Percentiles rank a stretch among this genome's conserved stretches.
Evolutionary conservation across 371 early-diverging fungal genomes (phyloP).

Genomic region (Apophysomyces ossiformis): DNA sequence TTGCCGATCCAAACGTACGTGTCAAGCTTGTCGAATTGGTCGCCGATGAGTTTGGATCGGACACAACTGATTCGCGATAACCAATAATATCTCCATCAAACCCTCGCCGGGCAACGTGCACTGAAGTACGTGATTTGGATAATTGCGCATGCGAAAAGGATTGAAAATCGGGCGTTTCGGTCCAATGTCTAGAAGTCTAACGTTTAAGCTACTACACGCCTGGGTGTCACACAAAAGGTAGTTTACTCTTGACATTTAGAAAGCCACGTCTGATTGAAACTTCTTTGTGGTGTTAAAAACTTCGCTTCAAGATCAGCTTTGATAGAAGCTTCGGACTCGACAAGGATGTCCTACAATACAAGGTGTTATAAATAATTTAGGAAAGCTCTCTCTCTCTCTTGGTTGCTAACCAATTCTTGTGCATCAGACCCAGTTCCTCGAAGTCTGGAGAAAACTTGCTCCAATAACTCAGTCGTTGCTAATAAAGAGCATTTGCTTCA

Average conservation of each 20-base stretch:
- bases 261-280: slow-evolving; percentile 53
- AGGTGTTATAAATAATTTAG: not conserved
- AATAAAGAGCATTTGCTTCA: not conserved
- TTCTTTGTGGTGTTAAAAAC: slow-evolving; percentile 52
- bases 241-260: slow-evolving; percentile 59
- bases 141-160: slow-evolving; percentile 47
- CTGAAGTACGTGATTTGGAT: slow-evolving; percentile 47
- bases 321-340: slow-evolving; percentile 26
- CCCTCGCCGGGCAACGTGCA: slow-evolving; percentile 52
- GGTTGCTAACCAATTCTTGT: not conserved
- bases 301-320: slow-evolving; percentile 47
- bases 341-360: not conserved
- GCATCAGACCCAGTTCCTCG: slow-evolving; percentile 8
- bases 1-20: slow-evolving; percentile 64
- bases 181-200: slow-evolving; percentile 45
- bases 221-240: not conserved
- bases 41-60: slow-evolving; percentile 55
- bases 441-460: slow-evolving; percentile 16
- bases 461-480: slow-evolving; percentile 13
- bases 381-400: not conserved
- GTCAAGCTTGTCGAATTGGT: slow-evolving; percentile 79
- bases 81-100: slow-evolving; percentile 59
- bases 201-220: not conserved
- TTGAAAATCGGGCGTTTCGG: slow-evolving; percentile 52
- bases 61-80: slow-evolving; percentile 46